These are phyloP conservation scores for Nicotiana undulata DNA, from an alignment of 257 asterid genomes.

Conservation along the genomic window DNA sequence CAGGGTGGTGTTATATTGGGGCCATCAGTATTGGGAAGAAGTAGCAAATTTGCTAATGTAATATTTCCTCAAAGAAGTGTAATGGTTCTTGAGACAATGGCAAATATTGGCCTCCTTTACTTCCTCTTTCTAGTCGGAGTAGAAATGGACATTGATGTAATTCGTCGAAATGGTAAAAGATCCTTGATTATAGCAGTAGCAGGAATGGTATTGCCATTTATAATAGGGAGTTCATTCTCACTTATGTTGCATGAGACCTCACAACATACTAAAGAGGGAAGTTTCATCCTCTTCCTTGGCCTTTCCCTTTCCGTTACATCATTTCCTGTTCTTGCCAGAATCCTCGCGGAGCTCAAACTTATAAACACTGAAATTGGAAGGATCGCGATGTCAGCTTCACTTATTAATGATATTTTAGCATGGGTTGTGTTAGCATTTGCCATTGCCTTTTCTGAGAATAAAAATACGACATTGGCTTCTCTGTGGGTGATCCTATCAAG, in stretches of 20 bases:
- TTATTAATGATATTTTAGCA: conserved; percentile 87
- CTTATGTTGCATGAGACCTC: conserved; percentile 36
- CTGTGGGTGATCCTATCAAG: conserved; percentile 77
- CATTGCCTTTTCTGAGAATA: conserved; percentile 79
- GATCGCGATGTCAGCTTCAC: conserved; percentile 81
- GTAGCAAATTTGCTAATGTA: conserved; percentile 33
- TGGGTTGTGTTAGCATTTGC: conserved; percentile 79
- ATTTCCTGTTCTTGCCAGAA: conserved; percentile 85
- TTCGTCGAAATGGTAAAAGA: conserved; percentile 54
- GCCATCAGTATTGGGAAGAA: conserved; percentile 76
- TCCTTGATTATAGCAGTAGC: conserved; percentile 55
- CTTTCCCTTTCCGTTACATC: conserved; percentile 84
- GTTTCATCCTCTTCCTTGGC: conserved; percentile 87
- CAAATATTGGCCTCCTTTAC: conserved; percentile 85
- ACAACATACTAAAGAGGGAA: conserved; percentile 45
- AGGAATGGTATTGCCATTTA: conserved; percentile 76
- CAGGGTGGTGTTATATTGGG: conserved; percentile 93
- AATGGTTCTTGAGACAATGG: conserved; percentile 96
- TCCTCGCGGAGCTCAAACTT: conserved; percentile 86
- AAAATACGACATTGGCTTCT: conserved; percentile 47
- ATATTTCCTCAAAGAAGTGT: conserved; percentile 85
- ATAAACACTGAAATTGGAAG: conserved; percentile 81
- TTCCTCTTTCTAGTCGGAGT: conserved; percentile 87
- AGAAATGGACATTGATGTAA: conserved; percentile 86
- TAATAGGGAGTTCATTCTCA: conserved; percentile 65